Evolutionary conservation across 192 early-diverging fungal species (phyloP).

Genomic region (Linnemannia schmuckeri): DNA sequence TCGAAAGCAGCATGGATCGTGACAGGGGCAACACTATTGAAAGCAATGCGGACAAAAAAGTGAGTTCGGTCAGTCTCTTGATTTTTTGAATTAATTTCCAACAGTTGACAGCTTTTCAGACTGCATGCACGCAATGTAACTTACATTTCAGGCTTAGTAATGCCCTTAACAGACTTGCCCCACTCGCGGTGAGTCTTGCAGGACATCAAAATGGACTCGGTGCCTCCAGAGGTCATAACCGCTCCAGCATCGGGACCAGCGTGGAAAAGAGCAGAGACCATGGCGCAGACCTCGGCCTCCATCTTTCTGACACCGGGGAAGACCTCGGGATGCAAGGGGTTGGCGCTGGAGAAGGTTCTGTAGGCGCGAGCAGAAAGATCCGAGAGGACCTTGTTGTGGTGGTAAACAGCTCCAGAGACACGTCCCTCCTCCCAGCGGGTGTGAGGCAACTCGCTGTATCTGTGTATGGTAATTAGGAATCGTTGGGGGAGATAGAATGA

Average conservation of each 20-base stretch:
- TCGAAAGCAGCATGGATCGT: constrained; percentile 96
- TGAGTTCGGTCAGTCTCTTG: not conserved
- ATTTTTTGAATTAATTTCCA: not conserved
- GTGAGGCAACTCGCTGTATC: constrained; percentile 40
- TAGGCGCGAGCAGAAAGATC: constrained; percentile 84
- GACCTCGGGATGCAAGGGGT: constrained; percentile 95
- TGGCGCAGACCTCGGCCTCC: constrained; percentile 94
- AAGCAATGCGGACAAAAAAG: not conserved
- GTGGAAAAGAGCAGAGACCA: constrained; percentile 93
- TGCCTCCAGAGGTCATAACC: constrained; percentile 93
- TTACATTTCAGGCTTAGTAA: constrained; percentile 93
- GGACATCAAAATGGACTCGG: constrained; percentile 95
- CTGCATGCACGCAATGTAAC: constrained; percentile 6
- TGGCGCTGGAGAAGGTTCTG: constrained; percentile 83
- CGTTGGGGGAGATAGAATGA: not conserved
- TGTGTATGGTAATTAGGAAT: constrained; percentile 5
- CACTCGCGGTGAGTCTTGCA: constrained; percentile 94
- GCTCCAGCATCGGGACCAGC: constrained; percentile 81
- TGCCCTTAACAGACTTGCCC: constrained; percentile 81
- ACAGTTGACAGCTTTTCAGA: not conserved
- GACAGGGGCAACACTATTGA: constrained; percentile 83
- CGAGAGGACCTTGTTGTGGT: constrained; percentile 89
- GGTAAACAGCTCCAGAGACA: constrained; percentile 93
- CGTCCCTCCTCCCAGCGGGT: constrained; percentile 84
- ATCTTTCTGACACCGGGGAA: constrained; percentile 96